These are phyloP conservation scores for Bipolaris oryzae DNA, from an alignment of 2,329 filamentous ascomycete genomes.

Conservation along the genomic window DNA sequence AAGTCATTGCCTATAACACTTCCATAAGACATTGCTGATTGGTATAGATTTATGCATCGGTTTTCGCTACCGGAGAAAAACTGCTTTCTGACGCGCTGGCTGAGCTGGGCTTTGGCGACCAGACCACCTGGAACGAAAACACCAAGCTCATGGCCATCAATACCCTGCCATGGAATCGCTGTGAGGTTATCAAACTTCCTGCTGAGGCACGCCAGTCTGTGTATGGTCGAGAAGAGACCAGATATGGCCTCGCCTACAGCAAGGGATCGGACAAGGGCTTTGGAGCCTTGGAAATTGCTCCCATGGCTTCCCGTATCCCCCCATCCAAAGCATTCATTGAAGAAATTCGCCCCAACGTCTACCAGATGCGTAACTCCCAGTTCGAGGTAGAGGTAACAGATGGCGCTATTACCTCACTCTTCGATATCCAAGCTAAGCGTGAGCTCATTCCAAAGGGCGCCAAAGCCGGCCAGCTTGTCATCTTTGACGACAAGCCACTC, in stretches of 20 bases:
- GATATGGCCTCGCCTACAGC: conserved; percentile 54
- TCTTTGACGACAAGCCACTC: conserved; percentile 95
- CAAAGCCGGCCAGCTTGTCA: conserved; percentile 88
- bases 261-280: conserved; percentile 33
- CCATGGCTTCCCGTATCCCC: conserved; percentile 31
- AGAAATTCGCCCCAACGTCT: conserved; percentile 65
- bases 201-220: conserved; percentile 33
- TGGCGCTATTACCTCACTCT: conserved; percentile 83
- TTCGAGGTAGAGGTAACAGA: conserved; percentile 73
- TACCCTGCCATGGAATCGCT: conserved; percentile 84
- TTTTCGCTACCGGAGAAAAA: conserved; percentile 77
- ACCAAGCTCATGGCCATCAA: conserved; percentile 72
- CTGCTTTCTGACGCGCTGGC: conserved; percentile 72
- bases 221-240: conserved; percentile 29
- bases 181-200: conserved; percentile 72
- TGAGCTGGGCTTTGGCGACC: conserved; percentile 66
- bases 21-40: conserved; percentile 23
- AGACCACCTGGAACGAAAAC: conserved; percentile 49
- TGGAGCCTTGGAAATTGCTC: conserved; percentile 50
- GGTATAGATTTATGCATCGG: conserved; percentile 71
- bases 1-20: conserved; percentile 7
- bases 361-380: conserved; percentile 78
- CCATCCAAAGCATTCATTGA: conserved; percentile 54
- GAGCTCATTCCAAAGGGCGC: conserved; percentile 75
- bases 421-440: conserved; percentile 73